A percentile compares a stretch with the other conserved stretches of the same genome.
Conservation (phyloP, 257 asterid genomes). For the Jacaranda copaia region DNA sequence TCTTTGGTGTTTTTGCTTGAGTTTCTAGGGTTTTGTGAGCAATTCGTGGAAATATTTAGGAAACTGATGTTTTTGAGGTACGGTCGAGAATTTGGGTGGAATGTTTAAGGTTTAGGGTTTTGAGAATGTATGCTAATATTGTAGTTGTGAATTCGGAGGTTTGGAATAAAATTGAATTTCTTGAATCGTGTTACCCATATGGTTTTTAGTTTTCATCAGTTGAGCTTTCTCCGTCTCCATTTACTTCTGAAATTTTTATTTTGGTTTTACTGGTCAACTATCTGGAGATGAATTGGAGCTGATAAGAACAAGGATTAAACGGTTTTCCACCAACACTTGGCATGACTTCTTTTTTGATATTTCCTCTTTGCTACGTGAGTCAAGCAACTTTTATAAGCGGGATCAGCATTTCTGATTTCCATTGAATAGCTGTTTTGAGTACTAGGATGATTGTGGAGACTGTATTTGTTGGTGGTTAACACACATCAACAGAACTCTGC, state of each 20-base stretch:
- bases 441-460: neutral
- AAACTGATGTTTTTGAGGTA: slow-evolving; percentile 12
- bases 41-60: neutral
- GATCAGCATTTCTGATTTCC: neutral
- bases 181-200: neutral
- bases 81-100: slow-evolving; percentile 29
- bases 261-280: slow-evolving; percentile 2
- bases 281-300: neutral
- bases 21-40: slow-evolving; percentile 25
- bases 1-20: slow-evolving; percentile 1
- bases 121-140: slow-evolving; percentile 12
- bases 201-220: neutral
- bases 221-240: slow-evolving; percentile 5
- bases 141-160: neutral
- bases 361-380: slow-evolving; percentile 25
- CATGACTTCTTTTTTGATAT: neutral
- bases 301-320: neutral
- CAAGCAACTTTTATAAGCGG: neutral
- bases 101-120: slow-evolving; percentile 41
- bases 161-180: neutral
- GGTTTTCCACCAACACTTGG: neutral
- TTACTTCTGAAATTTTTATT: neutral
- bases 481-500: neutral
- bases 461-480: neutral
- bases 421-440: slow-evolving; percentile 6